These are phyloP conservation scores for Tuber calosporum DNA, from an alignment of 495 filamentous ascomycete genomes.

Conservation along the genomic window DNA sequence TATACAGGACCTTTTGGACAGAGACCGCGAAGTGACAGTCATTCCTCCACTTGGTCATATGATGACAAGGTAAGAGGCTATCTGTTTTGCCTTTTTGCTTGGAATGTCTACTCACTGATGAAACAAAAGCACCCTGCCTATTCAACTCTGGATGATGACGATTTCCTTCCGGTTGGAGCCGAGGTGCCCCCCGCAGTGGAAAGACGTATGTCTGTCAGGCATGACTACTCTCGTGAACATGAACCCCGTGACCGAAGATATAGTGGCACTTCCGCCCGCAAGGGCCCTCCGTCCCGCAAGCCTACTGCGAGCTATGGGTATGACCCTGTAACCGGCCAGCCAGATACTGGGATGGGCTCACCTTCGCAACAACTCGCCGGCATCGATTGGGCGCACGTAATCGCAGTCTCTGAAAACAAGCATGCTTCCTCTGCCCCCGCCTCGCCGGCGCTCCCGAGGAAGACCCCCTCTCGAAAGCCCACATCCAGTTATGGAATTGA, in stretches of 20 bases:
- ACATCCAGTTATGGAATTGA: constrained; percentile 43
- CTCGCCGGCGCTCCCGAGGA: constrained; percentile 37
- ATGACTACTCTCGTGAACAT: constrained; percentile 27
- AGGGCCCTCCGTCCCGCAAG: constrained; percentile 45
- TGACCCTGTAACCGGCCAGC: constrained; percentile 41
- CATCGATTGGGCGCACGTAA: constrained; percentile 30
- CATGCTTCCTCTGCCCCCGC: background rate
- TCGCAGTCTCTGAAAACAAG: constrained; percentile 31
- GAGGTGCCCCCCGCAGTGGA: constrained; percentile 34
- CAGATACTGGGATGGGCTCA: constrained; percentile 19
- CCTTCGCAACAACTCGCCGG: constrained; percentile 15
- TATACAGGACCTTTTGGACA: constrained; percentile 8
- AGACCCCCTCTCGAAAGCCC: constrained; percentile 48
- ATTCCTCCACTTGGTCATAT: constrained; percentile 36
- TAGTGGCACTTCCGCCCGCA: constrained; percentile 18
- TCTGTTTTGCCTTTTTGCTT: constrained; percentile 2
- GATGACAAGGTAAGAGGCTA: constrained; percentile 27
- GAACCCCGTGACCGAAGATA: constrained; percentile 19
- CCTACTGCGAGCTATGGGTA: constrained; percentile 43
- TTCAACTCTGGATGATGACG: constrained; percentile 32
- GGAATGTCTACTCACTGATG: constrained; percentile 1
- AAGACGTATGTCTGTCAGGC: constrained; percentile 33
- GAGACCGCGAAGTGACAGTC: constrained; percentile 29
- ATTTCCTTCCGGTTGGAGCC: constrained; percentile 33
- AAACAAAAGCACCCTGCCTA: constrained; percentile 25